Evolutionary conservation across 352 stramenopile genomes (phyloP).

Genomic region (Phytophthora foliorum): DNA sequence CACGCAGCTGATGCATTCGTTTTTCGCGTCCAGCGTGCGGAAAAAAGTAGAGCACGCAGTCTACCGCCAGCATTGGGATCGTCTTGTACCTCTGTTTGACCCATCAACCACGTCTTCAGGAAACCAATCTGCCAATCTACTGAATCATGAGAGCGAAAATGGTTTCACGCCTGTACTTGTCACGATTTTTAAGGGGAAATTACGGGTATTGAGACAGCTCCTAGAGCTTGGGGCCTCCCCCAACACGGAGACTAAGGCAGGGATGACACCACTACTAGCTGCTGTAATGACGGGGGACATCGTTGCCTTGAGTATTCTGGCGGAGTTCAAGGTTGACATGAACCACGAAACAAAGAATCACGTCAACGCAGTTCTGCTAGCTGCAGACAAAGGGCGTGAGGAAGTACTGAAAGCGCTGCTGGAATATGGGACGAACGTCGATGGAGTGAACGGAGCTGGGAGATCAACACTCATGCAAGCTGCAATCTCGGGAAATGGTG

Average conservation of each 20-base stretch:
- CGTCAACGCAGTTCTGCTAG: constrained; percentile 51
- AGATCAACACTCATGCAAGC: constrained; percentile 64
- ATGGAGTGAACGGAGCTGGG: constrained; percentile 37
- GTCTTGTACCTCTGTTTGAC: constrained; percentile 54
- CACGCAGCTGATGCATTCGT: constrained; percentile 43
- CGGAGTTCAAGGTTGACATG: constrained; percentile 55
- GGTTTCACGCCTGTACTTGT: constrained; percentile 61
- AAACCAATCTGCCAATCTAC: constrained; percentile 23
- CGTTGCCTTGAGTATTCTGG: constrained; percentile 56
- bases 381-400: constrained; percentile 61
- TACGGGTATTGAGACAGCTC: constrained; percentile 49
- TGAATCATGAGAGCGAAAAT: constrained; percentile 69
- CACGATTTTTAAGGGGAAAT: constrained; percentile 52
- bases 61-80: constrained; percentile 48
- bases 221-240: constrained; percentile 58
- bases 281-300: constrained; percentile 55
- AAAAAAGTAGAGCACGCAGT: constrained; percentile 64
- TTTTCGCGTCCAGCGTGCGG: constrained; percentile 35
- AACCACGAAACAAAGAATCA: constrained; percentile 44
- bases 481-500: constrained; percentile 48
- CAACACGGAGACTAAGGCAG: constrained; percentile 48
- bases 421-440: constrained; percentile 44
- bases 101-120: constrained; percentile 15
- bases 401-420: constrained; percentile 52
- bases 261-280: constrained; percentile 66